Evolutionary conservation across 495 filamentous ascomycete genomes (phyloP), one percentile per base, ranked within the genome.

Genomic region (Neurospora cerealis): DNA sequence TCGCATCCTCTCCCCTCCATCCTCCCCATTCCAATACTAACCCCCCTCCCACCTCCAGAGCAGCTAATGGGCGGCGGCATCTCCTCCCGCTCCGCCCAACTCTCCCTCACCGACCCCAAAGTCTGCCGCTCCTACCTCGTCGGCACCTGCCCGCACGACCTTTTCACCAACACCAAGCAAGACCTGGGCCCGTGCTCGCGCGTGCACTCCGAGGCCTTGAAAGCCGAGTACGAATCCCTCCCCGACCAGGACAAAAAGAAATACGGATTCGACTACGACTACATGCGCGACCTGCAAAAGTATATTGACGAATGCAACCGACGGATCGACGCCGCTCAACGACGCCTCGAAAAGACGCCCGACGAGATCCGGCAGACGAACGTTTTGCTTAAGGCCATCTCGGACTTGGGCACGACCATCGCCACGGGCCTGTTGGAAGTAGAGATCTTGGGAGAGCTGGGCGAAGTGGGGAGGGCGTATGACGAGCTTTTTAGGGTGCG

Each of bases 101-200:
- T 97, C 79, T 90, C 92, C 66, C 91, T 98, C 75, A 96, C 93
- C 69, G 96, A 99, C 83, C 86, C 92, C 41, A 97, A 97, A 84
- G 93, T 97, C 75, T 99, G 96, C 85, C 93, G 94, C 71, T 97
- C 94, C 73, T 98, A 94, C 83, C 88, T 99, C 70, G 93, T 89
- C 74, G 96, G 96, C 76, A 97, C 93, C 48, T 99, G 96, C 81
- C 96, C 96, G 6, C 95, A 98, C 85, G 96, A 99, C 84, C 94
- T 98, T 80, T 99, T 99, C 89, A 98, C 95, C 74, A 99, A 99
- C 85, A 99, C 96, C 48, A 98, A 97, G 84, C 93, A 97, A 88
- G 96, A 99, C 81, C 88, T 98, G 39, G 96, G 96, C 24, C 90
- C 90, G 0, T 99, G 96, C 78, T 89, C 93, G 41, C 96, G 96